phyloP scores from a whole-genome alignment of 805 yeast genomes.

The Wickerhamomyces pijperi region DNA sequence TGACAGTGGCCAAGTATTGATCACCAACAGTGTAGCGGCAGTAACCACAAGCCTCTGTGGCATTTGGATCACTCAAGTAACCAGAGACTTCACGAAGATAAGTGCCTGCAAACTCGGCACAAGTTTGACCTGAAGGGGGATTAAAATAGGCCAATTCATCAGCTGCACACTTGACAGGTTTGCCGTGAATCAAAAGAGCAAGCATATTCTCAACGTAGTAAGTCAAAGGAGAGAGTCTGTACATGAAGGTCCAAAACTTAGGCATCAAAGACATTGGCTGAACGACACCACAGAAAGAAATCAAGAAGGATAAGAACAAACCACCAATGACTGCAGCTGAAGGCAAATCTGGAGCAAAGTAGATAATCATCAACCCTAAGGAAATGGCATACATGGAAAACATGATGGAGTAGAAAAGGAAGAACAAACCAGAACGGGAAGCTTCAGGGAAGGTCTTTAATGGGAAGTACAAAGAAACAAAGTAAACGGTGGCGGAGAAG shows the following conservation, averaged over 20 bases:
- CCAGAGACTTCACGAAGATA: slow-evolving; percentile 37
- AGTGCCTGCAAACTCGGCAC: slow-evolving; percentile 39
- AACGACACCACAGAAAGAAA: slow-evolving; percentile 24
- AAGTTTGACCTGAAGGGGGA: slow-evolving; percentile 54
- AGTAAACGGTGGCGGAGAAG: slow-evolving; percentile 36
- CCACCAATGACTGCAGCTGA: slow-evolving; percentile 56
- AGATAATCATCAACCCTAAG: slow-evolving; percentile 37
- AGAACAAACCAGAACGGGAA: slow-evolving; percentile 36
- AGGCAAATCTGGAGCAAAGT: slow-evolving; percentile 52
- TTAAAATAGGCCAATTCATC: slow-evolving; percentile 36
- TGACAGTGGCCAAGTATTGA: slow-evolving; percentile 19
- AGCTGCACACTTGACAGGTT: slow-evolving; percentile 36
- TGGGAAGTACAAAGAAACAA: slow-evolving; percentile 40
- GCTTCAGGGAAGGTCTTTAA: slow-evolving; percentile 28
- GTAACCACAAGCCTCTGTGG: slow-evolving; percentile 36
- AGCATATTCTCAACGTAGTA: slow-evolving; percentile 44
- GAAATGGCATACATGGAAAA: slow-evolving; percentile 31
- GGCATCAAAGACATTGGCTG: slow-evolving; percentile 36
- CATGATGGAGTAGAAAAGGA: slow-evolving; percentile 29
- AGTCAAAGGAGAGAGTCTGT: slow-evolving; percentile 50
- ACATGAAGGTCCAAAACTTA: slow-evolving; percentile 63
- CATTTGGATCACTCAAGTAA: slow-evolving; percentile 42
- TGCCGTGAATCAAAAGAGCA: slow-evolving; percentile 33
- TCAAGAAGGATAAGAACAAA: slow-evolving; percentile 20
- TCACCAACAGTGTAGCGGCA: slow-evolving; percentile 29